These are phyloP conservation scores for Hippophae gyantsensis DNA, from an alignment of 306 rosid species.

Conservation along the genomic window DNA sequence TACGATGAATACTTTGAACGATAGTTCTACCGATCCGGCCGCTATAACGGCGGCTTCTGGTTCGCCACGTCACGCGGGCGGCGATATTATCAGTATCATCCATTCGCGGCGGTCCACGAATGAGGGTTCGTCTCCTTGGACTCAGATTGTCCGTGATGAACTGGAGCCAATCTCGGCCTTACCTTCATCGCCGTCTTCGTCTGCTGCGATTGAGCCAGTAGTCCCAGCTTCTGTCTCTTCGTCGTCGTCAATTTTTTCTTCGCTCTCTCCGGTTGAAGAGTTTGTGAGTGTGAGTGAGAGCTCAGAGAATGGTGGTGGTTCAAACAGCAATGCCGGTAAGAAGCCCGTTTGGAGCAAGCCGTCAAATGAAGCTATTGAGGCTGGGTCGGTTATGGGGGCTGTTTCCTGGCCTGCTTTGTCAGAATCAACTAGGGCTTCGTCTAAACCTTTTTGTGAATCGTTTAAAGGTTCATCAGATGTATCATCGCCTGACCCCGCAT, in stretches of 20 bases:
- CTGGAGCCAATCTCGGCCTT: constrained; percentile 36
- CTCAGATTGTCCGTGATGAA: constrained; percentile 48
- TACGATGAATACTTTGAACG: constrained; percentile 16
- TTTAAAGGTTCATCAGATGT: constrained; percentile 48
- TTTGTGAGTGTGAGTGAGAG: constrained; percentile 21
- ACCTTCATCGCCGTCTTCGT: constrained; percentile 23
- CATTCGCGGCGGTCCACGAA: constrained; percentile 35
- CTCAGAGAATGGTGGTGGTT: constrained; percentile 25
- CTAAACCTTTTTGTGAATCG: constrained; percentile 45
- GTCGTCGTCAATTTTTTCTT: constrained; percentile 19
- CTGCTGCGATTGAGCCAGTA: constrained; percentile 25
- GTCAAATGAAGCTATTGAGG: constrained; percentile 42
- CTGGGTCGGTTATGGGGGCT: constrained; percentile 56
- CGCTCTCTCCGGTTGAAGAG: constrained; percentile 30
- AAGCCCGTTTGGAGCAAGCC: constrained; percentile 73
- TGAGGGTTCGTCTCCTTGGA: constrained; percentile 41
- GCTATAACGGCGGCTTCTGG: constrained; percentile 15
- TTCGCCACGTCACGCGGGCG: constrained; percentile 28
- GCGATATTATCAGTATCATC: constrained; percentile 22
- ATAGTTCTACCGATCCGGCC: constrained; percentile 8
- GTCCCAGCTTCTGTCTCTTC: constrained; percentile 6
- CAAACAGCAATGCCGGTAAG: constrained; percentile 33
- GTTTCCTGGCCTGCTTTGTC: constrained; percentile 66
- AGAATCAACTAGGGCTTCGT: constrained; percentile 41
- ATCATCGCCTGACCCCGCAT: constrained; percentile 30